These are phyloP conservation scores for Aspergillus vadensis DNA, from an alignment of 2,329 filamentous ascomycete species.

Conservation along the genomic window DNA sequence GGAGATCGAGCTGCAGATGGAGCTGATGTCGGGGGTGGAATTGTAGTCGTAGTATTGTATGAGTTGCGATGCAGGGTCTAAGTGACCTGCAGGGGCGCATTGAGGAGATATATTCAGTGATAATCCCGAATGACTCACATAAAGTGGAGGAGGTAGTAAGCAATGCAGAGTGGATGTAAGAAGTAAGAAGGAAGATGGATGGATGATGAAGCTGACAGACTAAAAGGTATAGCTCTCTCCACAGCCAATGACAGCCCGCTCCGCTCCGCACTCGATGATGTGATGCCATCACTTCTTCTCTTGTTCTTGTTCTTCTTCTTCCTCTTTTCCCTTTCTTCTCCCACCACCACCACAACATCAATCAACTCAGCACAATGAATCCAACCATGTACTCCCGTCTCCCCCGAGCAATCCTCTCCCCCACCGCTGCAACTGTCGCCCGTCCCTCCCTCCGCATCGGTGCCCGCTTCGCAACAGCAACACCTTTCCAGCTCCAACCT, in stretches of 20 bases:
- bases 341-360: neutral
- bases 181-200: neutral
- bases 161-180: neutral
- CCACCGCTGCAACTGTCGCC: constrained; percentile 11
- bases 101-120: neutral
- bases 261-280: constrained; percentile 11
- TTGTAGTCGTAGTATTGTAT: constrained; percentile 5
- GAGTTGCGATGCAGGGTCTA: neutral
- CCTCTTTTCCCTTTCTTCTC: neutral
- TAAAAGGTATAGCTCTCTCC: neutral
- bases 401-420: constrained; percentile 42
- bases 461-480: constrained; percentile 18
- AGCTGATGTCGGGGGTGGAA: constrained; percentile 2
- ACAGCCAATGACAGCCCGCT: neutral
- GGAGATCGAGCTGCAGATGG: no score
- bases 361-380: neutral
- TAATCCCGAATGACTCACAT: no score
- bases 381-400: constrained; percentile 43
- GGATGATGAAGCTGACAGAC: neutral
- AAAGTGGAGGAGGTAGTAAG: neutral
- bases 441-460: constrained; percentile 26
- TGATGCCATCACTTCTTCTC: constrained; percentile 17
- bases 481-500: constrained; percentile 18
- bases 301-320: constrained; percentile 7
- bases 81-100: constrained; percentile 1